Conservation (phyloP, 2,329 filamentous ascomycete genomes). For the Diaporthe sp. region DNA sequence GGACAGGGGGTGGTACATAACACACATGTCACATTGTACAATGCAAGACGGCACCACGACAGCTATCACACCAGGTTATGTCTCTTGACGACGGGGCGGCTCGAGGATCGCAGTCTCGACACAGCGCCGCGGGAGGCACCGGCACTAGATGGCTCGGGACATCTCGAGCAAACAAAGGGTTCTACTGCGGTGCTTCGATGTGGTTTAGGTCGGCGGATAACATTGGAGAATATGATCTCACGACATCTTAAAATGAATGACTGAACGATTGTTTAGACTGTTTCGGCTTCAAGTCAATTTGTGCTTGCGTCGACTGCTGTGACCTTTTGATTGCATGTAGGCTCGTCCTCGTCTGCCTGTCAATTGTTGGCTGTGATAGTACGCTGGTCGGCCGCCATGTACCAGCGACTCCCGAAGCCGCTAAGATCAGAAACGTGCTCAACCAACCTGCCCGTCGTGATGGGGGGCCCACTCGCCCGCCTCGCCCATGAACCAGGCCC, state of each 20-base stretch:
- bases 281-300: neutral
- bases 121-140: neutral
- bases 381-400: neutral
- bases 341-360: neutral
- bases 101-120: slow-evolving; percentile 18
- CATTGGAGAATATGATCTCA: neutral
- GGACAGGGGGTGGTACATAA: slow-evolving; percentile 23
- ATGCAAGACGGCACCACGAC: slow-evolving; percentile 22
- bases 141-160: neutral
- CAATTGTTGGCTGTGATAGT: neutral
- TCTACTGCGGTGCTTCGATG: neutral
- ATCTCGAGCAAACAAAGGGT: neutral
- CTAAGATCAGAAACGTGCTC: slow-evolving; percentile 28
- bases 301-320: neutral
- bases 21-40: slow-evolving; percentile 5
- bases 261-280: neutral
- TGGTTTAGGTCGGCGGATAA: neutral
- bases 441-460: neutral
- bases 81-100: neutral
- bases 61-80: neutral
- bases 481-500: slow-evolving; percentile 17
- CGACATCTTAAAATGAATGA: neutral
- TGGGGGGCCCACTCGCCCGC: neutral
- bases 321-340: neutral
- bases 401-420: neutral